Conservation (phyloP, 1,139 yeast genomes). For the Schwanniomyces etchellsii region DNA sequence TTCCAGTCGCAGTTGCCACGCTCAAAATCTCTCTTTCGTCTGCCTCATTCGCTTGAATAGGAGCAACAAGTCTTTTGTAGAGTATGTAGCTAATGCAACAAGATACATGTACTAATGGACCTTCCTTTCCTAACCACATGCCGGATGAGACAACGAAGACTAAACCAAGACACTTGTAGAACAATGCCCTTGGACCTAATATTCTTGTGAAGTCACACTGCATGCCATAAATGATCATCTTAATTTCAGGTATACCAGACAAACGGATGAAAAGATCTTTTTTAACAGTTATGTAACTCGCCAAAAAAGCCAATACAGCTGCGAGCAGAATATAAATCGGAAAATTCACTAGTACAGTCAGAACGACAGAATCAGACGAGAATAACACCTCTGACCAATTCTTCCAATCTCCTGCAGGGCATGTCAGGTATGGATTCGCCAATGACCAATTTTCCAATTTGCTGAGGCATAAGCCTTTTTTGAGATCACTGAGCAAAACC, state of each 20-base stretch:
- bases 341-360: conserved; percentile 25
- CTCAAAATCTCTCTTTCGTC: conserved; percentile 58
- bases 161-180: conserved; percentile 49
- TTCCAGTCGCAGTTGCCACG: conserved; percentile 92
- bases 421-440: conserved; percentile 39
- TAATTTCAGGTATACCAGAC: conserved; percentile 71
- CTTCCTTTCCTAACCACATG: conserved; percentile 88
- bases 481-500: conserved; percentile 59
- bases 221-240: conserved; percentile 57
- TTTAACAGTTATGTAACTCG: conserved; percentile 25
- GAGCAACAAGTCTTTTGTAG: conserved; percentile 32
- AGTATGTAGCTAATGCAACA: conserved; percentile 49
- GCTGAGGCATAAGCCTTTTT: conserved; percentile 40
- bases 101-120: conserved; percentile 86
- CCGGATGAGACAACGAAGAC: conserved; percentile 75
- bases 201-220: conserved; percentile 37
- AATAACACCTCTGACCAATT: conserved; percentile 33
- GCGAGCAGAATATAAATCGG: conserved; percentile 34
- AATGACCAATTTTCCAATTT: conserved; percentile 38
- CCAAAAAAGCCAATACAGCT: conserved; percentile 17
- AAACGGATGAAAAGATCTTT: conserved; percentile 44
- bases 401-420: conserved; percentile 40
- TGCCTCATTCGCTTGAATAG: conserved; percentile 41
- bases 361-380: conserved; percentile 12
- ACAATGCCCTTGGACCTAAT: conserved; percentile 41